These are phyloP conservation scores for Ilyonectria destructans DNA, from an alignment of 2,329 filamentous ascomycete species.

Conservation along the genomic window DNA sequence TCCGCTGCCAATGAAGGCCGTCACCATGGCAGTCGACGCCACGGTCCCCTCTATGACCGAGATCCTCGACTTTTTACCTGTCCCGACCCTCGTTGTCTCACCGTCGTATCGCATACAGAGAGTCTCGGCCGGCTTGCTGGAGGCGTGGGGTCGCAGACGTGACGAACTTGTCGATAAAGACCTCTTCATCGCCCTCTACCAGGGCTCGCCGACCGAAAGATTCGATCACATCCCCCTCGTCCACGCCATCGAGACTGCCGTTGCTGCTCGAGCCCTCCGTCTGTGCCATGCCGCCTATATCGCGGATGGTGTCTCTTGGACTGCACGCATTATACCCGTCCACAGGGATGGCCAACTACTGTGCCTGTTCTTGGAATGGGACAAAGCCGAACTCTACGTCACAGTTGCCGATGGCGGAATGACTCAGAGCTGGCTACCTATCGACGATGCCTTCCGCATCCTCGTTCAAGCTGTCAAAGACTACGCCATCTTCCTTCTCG, in stretches of 20 bases:
- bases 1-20: not conserved
- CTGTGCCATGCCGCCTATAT: conserved; percentile 42
- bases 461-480: conserved; percentile 74
- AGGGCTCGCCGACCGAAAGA: conserved; percentile 45
- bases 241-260: conserved; percentile 50
- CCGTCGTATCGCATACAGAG: conserved; percentile 51
- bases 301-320: conserved; percentile 44
- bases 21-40: not conserved
- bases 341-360: conserved; percentile 50
- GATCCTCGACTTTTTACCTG: conserved; percentile 51
- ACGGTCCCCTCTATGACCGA: conserved; percentile 35
- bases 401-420: conserved; percentile 37
- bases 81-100: conserved; percentile 52
- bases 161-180: conserved; percentile 49
- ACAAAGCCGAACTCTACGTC: conserved; percentile 38
- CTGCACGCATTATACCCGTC: conserved; percentile 52
- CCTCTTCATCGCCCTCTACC: conserved; percentile 49
- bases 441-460: conserved; percentile 72
- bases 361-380: conserved; percentile 54
- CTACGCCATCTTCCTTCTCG: conserved; percentile 76
- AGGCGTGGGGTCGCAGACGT: conserved; percentile 47
- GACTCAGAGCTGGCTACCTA: conserved; percentile 54
- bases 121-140: conserved; percentile 50
- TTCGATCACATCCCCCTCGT: conserved; percentile 49
- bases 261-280: conserved; percentile 47